Evolutionary conservation across 2,329 filamentous ascomycete genomes (phyloP), one percentile per base, ranked within the genome.

Genomic region (Albophoma yamanashiensis): DNA sequence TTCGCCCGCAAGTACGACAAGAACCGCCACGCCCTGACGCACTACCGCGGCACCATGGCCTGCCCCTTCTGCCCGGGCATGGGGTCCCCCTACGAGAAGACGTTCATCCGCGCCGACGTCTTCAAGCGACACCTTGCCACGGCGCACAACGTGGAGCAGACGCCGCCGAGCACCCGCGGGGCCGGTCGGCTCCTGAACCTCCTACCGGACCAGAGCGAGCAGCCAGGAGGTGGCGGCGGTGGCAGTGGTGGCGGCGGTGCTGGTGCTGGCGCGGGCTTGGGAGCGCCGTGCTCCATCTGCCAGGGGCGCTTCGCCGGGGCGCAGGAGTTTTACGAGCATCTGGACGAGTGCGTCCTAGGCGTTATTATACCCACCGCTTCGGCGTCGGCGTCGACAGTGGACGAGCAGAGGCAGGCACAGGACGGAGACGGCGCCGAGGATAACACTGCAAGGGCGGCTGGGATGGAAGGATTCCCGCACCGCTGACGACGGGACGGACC

Each of bases 1-100:
- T 97, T 97, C 69, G 93, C 93, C 3, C 83, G 93, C 62, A 97
- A 97, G 74, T 99, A 97, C 71, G 94, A 97, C 77, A 97, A 97
- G 80, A 97, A 97, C 73, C 81, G 94, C 15, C 94, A 99, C 71
- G 96, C 93, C 1, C 76, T 97, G 64, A 97, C 93, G 3, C 94
- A 97, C 71, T 99, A 97, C 79, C 96, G 96, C 74, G 93, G 93
- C 11, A 97, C 91, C 17, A 97, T 97, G 92, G 89, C 96, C 9
- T 99, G 94, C 69, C 92, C 92, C 6, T 97, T 97, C 74, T 97
- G 94, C 66, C 91, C 92, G 0, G 91, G 92, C 4, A 89, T 88
- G 25, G 92, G 92, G 7, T 92, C 91, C 3, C 84, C 91, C 1
- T 89, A 89, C 7, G 93, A 97, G 74, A 97, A 97, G 79, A 91